Percentiles rank a stretch among this genome's conserved stretches.
Conservation (phyloP, 2,329 filamentous ascomycete genomes). For the Phyllosticta ampelicida region DNA sequence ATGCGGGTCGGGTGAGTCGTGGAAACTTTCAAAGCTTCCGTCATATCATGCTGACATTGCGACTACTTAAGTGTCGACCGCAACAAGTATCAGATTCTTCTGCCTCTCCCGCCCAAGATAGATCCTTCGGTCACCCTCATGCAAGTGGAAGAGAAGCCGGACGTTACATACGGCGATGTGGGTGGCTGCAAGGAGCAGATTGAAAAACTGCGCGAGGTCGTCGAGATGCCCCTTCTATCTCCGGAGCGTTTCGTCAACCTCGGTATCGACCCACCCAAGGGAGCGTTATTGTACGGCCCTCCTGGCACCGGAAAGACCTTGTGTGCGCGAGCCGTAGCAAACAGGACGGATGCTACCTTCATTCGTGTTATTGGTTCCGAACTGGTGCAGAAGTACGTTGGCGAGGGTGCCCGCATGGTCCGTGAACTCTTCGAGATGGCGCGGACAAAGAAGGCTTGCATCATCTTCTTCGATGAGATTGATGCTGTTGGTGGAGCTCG, state of each 20-base stretch:
- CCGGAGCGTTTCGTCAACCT: constrained; percentile 96
- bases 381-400: constrained; percentile 97
- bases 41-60: neutral
- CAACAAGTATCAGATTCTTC: constrained; percentile 98
- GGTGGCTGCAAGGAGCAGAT: constrained; percentile 99
- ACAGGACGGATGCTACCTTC: constrained; percentile 95
- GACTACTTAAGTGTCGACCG: constrained; percentile 59
- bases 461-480: constrained; percentile 99
- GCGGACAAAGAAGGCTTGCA: constrained; percentile 97
- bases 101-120: constrained; percentile 94
- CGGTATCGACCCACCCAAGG: constrained; percentile 98
- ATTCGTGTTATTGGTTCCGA: constrained; percentile 98
- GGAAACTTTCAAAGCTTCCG: neutral
- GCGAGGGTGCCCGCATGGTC: constrained; percentile 96
- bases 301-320: constrained; percentile 99
- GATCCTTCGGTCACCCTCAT: constrained; percentile 99
- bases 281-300: constrained; percentile 89
- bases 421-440: constrained; percentile 99
- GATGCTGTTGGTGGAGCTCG: constrained; percentile 92
- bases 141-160: constrained; percentile 99
- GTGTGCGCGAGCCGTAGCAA: constrained; percentile 92
- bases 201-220: constrained; percentile 95
- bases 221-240: constrained; percentile 94
- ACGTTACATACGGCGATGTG: constrained; percentile 97
- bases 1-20: constrained; percentile 78